Base-by-base conservation (phyloP, 1,139 yeast species). In the Yamadazyma diospyri region DNA sequence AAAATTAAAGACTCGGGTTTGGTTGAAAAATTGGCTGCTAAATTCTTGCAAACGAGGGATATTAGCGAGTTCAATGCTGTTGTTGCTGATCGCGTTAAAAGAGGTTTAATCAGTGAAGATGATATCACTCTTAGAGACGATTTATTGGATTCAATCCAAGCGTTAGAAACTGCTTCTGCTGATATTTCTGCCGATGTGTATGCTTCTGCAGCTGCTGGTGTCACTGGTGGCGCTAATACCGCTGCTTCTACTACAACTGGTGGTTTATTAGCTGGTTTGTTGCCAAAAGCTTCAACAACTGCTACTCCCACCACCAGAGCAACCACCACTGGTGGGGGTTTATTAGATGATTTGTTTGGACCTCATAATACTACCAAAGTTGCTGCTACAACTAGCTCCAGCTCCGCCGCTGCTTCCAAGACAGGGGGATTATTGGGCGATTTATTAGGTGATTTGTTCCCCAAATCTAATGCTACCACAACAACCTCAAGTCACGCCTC, bases 1-100 rank as follows among this genome's bases (percentile, higher is more conserved):
- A 43, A 53, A 15, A 42, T 61, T 30, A 57, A 58, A 40, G 48
- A 50, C 32, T 53, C 59, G 16, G 58, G 58, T 27, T 27, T 51
- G 33, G 51, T 55, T 36, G 36, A 46, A 12, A 40, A 43, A 12
- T 35, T 58, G 15, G 46, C 53, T 32, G 27, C 35, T 13, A 39
- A 40, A 11, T 40, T 51, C 12, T 37, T 51, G 35, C 46, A 41
- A 33, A 42, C 49, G 12, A 39, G 48, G 27, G 44, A 40, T 7
- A 42, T 47, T 24, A 33, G 34, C 3, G 45, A 42, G 30, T 50
- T 49, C 34, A 32, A 44, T 18, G 35, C 37, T 10, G 46, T 39
- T 21, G 39, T 45, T 15, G 37, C 39, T 32, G 37, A 34, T 7
- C 41, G 41, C 16, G 41, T 42, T 19, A 48, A 46, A 36, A 43